Evolutionary conservation across 495 filamentous ascomycete species (phyloP), one percentile per base, ranked within the genome.

Genomic region (Penicilliopsis zonata): DNA sequence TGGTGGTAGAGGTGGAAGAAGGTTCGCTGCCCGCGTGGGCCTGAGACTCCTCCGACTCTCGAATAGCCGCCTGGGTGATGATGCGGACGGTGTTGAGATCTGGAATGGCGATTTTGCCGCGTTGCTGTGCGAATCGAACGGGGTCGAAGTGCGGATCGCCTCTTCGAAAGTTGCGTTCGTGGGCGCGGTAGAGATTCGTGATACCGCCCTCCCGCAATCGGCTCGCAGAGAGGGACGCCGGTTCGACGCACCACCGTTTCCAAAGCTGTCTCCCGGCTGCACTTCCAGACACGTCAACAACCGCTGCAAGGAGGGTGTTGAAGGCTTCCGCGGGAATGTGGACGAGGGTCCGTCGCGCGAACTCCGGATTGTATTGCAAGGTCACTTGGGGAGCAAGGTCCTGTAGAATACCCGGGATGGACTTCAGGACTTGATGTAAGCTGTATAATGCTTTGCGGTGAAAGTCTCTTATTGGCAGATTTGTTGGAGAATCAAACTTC

Each of bases 261-360:
- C 57, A 68, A 21, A 74, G 29, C 8, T 43, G 21, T 28, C 48
- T 53, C 13, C 59, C 71, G 28, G 43, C 45, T 13, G 37, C 19
- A 31, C 60, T 62, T 29, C 71, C 69, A 22, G 55, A 47, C 0
- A 42, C 38, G 19, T 72, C 58, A n/a, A 66, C 61, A 5, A 74
- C 32, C 9, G 61, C 63, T 12, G 56, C 42, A 10, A 76, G 51
- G 18, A 75, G 30, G 8, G 35, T 31, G 35, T 72, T 60, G 50
- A 76, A 76, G 14, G 65, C 46, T 5, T 40, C 31, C 0, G 52
- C 19, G 8, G 62, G 49, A 21, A 64, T 47, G 34, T 47, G 43
- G 13, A 45, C 35, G 24, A 53, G 17, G 13, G 34, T 37, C 23
- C 45, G 38, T 12, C 30, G 46, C 12, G 41, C 18, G 24, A 18